Evolutionary conservation across 495 filamentous ascomycete species (phyloP).

Genomic region (Xylaria grammica): DNA sequence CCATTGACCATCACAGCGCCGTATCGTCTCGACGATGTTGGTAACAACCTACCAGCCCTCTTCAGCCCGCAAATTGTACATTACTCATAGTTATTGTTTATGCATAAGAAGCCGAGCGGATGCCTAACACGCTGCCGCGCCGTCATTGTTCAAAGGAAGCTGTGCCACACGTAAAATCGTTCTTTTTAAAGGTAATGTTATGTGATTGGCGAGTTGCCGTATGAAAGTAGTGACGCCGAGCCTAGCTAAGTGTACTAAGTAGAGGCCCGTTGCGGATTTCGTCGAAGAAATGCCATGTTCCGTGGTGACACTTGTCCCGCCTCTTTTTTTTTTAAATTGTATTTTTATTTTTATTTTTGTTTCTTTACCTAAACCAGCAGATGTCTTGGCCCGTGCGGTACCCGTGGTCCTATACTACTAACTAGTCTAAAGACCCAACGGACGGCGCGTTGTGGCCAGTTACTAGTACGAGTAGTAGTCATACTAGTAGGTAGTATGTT

Average conservation of each 20-base stretch:
- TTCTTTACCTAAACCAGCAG: background rate
- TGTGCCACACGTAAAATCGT: background rate
- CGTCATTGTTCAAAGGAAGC: background rate
- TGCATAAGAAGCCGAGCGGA: background rate
- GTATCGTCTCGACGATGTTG: background rate
- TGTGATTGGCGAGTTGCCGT: conserved; percentile 7
- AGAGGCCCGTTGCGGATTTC: background rate
- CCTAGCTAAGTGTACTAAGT: background rate
- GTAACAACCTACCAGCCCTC: background rate
- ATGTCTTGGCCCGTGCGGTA: too few species aligned
- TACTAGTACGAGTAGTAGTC: too few species aligned
- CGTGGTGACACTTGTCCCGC: conserved; percentile 9
- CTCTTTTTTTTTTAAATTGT: background rate
- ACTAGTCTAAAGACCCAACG: background rate
- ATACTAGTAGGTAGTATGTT: too few species aligned
- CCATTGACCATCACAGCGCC: background rate
- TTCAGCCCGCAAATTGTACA: background rate
- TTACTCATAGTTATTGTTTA: background rate
- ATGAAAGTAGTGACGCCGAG: background rate
- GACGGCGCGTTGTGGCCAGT: background rate
- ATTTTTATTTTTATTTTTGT: conserved; percentile 9
- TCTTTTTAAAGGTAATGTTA: background rate
- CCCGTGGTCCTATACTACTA: too few species aligned
- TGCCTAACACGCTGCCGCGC: background rate
- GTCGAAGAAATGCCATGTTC: conserved; percentile 7